Evolutionary conservation across 306 rosid species (phyloP), one percentile per base, ranked within the genome.

Genomic region (Dalbergia cultrata): DNA sequence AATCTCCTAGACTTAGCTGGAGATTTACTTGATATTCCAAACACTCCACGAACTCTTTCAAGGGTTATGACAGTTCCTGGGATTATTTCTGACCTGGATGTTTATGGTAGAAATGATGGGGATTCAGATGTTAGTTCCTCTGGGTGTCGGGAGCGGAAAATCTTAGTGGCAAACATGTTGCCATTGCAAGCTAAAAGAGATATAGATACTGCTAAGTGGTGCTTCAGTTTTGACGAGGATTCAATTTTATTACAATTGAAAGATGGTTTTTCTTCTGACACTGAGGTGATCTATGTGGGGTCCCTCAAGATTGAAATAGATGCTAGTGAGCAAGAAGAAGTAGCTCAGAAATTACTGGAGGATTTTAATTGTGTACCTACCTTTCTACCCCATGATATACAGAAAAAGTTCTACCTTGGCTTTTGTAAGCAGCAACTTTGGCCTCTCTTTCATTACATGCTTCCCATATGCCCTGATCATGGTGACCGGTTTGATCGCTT

Each of bases 371-470:
- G 97, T 56, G 88, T 93, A 26, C 94, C 96, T 53, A 91, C 96
- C 52, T 93, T 90, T 82, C 83, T 93, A 13, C 96, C 97, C 16
- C 83, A 74, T 71, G 97, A 91, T 58, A 80, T 92, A 79, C 88
- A 85, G 85, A 90, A 75, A 31, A 88, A 67, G 71, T 90, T 89
- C 49, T 90, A 90, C 75, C 86, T 86, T 69, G 93, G 94, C 43
- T 90, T 88, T 60, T 88, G 93, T 72, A 92, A 92, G 78, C 92
- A 85, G 78, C 93, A 88, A 80, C 84, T 92, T 16, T 92, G 97
- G 97, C 97, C 94, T 19, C 93, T 92, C 65, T 92, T 92, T 56
- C 97, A 92, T 81, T 92, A 92, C 70, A 92, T 92, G 97, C 83
- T 92, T 45, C 94, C 97, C 49, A 81, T 92, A 83, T 90, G 89